Evolutionary conservation across 2,329 filamentous ascomycete species (phyloP), one percentile per base, ranked within the genome.

Genomic region (Cladosporium sp.): DNA sequence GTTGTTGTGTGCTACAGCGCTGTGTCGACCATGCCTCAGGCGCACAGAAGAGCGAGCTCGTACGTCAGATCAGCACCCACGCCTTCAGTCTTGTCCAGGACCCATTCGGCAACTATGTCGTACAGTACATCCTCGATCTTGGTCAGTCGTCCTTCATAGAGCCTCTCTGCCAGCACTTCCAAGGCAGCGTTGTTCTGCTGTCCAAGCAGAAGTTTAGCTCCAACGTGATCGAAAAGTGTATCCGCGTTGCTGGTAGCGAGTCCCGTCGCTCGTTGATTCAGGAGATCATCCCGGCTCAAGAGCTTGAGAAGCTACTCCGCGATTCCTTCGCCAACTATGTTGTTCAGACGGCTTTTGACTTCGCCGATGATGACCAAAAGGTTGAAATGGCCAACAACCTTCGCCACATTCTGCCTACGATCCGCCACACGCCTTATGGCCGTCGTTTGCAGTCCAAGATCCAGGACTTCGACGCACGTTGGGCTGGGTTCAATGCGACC

Each of bases 191-290:
- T 68, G 64, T 80, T 70, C 70, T 80, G 80, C 66, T 85, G 13
- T 97, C 93, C 5, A 91, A 90, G 68, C 93, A 99, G 75, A 99
- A 99, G 73, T 99, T 99, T 75, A 96, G 90, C 73, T 97, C 93
- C 64, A 99, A 99, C 62, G 93, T 99, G 52, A 92, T 99, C 56
- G 93, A 99, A 75, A 99, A 99, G 69, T 78, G 73, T 60, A 73
- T 97, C 53, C 89, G 93, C 51, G 95, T 89, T 66, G 85, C 91
- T 30, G 83, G 87, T 54, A 76, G 83, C 19, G 75, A 80, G 8
- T 86, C 86, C 45, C 90, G 86, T 66, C 86, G 89, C 61, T 78
- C 85, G 68, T 85, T 99, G 71, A 86, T 96, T 52, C 82, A 87
- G 30, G 93, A 97, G 73, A 85, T 99, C 65, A 76, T 86, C 43